These are phyloP conservation scores for Candida hungchunana DNA, from an alignment of 805 yeast species.

Conservation along the genomic window DNA sequence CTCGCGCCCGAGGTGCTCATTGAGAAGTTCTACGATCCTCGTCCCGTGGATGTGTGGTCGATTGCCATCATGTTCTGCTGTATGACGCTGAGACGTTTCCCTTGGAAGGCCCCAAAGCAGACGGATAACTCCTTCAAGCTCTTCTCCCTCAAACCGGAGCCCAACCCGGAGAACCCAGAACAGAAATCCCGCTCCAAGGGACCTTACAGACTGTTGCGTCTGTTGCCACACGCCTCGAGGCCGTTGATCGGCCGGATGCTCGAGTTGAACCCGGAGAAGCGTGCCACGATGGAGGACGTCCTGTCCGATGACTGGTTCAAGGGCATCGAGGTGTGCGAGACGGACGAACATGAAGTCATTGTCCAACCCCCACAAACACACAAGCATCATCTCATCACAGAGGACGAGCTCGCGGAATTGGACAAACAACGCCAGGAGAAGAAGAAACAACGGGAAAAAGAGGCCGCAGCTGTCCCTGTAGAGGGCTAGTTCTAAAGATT, in stretches of 20 bases:
- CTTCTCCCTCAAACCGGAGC: constrained; percentile 45
- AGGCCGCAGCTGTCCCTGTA: no score
- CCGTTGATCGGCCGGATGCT: constrained; percentile 63
- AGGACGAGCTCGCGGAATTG: constrained; percentile 48
- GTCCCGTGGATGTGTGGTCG: constrained; percentile 90
- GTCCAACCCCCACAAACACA: constrained; percentile 38
- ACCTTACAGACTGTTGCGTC: constrained; percentile 64
- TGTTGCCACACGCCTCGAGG: constrained; percentile 67
- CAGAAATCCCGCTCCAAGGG: constrained; percentile 50
- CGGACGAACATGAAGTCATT: constrained; percentile 24
- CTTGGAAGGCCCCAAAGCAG: constrained; percentile 90
- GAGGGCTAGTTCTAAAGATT: no score
- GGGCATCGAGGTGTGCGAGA: constrained; percentile 50
- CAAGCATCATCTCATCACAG: constrained; percentile 64
- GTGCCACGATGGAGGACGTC: constrained; percentile 58
- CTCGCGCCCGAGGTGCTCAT: constrained; percentile 86
- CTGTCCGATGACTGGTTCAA: constrained; percentile 52
- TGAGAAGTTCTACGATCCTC: constrained; percentile 65
- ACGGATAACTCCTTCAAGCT: constrained; percentile 72
- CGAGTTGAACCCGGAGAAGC: constrained; percentile 48
- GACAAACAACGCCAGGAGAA: constrained; percentile 33
- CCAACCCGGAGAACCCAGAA: constrained; percentile 24
- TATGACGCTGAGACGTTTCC: constrained; percentile 81
- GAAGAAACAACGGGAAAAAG: no score
- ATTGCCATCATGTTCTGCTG: constrained; percentile 90